A percentile compares a stretch with the other conserved stretches of the same genome.
Conservation (phyloP, 2,329 filamentous ascomycete genomes). For the Lomentospora prolificans region DNA sequence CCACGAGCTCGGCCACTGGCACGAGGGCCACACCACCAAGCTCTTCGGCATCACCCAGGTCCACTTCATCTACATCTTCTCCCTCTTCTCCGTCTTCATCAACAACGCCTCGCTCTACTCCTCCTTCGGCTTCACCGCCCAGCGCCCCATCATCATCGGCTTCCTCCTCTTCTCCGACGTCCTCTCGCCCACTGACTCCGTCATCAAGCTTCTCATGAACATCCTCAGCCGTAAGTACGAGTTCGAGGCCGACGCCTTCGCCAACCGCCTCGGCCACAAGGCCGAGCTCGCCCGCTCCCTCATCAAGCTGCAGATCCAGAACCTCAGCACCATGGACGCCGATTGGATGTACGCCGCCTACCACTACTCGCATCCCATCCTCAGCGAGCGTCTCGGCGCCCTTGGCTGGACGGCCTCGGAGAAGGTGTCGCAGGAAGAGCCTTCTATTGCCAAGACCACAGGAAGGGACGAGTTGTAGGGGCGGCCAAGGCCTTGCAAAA, state of each 20-base stretch:
- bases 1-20: slow-evolving; percentile 97
- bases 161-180: slow-evolving; percentile 97
- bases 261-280: slow-evolving; percentile 72
- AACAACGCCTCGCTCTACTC: slow-evolving; percentile 87
- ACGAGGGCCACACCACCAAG: slow-evolving; percentile 85
- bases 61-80: slow-evolving; percentile 94
- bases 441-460: slow-evolving; percentile 52
- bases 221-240: slow-evolving; percentile 89
- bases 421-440: slow-evolving; percentile 31
- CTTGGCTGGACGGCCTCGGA: slow-evolving; percentile 69
- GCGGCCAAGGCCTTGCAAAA: not conserved
- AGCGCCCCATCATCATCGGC: slow-evolving; percentile 88
- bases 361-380: slow-evolving; percentile 95
- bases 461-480: slow-evolving; percentile 63
- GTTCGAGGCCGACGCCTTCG: slow-evolving; percentile 92
- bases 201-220: slow-evolving; percentile 94
- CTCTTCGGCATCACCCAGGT: slow-evolving; percentile 80
- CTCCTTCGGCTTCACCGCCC: slow-evolving; percentile 76
- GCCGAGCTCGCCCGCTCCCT: slow-evolving; percentile 75
- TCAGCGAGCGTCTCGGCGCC: slow-evolving; percentile 85
- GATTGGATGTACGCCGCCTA: slow-evolving; percentile 98
- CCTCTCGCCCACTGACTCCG: slow-evolving; percentile 85
- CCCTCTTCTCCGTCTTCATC: slow-evolving; percentile 94
- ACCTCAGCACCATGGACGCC: slow-evolving; percentile 95
- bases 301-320: slow-evolving; percentile 97